Conservation (phyloP, 2,329 filamentous ascomycete genomes). For the Botrytis hyacinthi region DNA sequence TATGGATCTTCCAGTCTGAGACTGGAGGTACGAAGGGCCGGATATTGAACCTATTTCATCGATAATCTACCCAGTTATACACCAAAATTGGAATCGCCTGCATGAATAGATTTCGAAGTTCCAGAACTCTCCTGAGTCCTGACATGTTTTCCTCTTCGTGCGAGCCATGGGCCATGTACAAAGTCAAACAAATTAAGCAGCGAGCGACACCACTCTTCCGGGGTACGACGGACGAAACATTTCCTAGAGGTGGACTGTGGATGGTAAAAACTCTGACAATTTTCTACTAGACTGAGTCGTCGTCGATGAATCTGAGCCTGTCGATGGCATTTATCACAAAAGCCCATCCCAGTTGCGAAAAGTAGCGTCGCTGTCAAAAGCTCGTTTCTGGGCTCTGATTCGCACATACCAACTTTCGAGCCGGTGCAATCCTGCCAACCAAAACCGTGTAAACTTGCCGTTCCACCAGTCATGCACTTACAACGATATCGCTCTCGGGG, state of each 20-base stretch:
- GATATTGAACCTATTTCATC: slow-evolving; percentile 32
- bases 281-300: slow-evolving; percentile 28
- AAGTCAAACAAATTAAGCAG: slow-evolving; percentile 27
- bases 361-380: slow-evolving; percentile 20
- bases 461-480: slow-evolving; percentile 12
- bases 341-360: slow-evolving; percentile 29
- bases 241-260: neutral
- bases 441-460: slow-evolving; percentile 17
- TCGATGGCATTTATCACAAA: slow-evolving; percentile 26
- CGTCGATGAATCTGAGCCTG: slow-evolving; percentile 31
- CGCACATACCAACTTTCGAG: slow-evolving; percentile 9
- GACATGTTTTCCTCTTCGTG: slow-evolving; percentile 28
- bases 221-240: slow-evolving; percentile 15
- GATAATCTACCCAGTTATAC: slow-evolving; percentile 19
- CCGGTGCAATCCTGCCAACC: slow-evolving; percentile 18
- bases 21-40: slow-evolving; percentile 20
- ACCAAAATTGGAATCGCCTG: slow-evolving; percentile 38
- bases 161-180: slow-evolving; percentile 20
- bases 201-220: slow-evolving; percentile 9
- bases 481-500: slow-evolving; percentile 5
- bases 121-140: slow-evolving; percentile 23
- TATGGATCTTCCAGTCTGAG: slow-evolving; percentile 17
- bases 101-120: slow-evolving; percentile 34
- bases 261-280: slow-evolving; percentile 16
- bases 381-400: slow-evolving; percentile 18